These are phyloP conservation scores for Saccharomycopsis phalli DNA, from an alignment of 1,139 yeast species.

Conservation along the genomic window DNA sequence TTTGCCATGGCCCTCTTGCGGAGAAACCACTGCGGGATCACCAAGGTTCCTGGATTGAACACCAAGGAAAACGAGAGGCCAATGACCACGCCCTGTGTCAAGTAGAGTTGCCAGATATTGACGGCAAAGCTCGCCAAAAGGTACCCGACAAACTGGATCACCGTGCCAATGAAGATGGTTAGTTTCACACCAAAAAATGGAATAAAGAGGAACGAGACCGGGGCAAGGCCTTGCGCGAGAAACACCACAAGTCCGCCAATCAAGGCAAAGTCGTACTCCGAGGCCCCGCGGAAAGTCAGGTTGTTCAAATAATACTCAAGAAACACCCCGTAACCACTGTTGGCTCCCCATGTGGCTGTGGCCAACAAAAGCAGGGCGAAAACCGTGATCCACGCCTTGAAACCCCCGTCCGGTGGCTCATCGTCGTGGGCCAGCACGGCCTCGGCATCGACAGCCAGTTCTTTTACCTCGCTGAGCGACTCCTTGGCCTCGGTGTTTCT, in stretches of 20 bases:
- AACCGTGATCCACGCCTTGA: slow-evolving; percentile 58
- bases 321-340: slow-evolving; percentile 50
- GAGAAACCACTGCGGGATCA: slow-evolving; percentile 58
- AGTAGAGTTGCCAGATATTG: slow-evolving; percentile 43
- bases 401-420: slow-evolving; percentile 55
- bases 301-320: slow-evolving; percentile 39
- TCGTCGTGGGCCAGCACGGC: slow-evolving; percentile 18
- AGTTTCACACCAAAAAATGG: slow-evolving; percentile 29
- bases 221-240: slow-evolving; percentile 43
- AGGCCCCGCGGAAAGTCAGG: slow-evolving; percentile 39
- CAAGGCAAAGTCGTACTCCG: slow-evolving; percentile 45
- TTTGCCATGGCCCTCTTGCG: slow-evolving; percentile 48
- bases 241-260: slow-evolving; percentile 51
- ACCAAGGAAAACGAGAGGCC: slow-evolving; percentile 46
- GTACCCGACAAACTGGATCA: slow-evolving; percentile 40
- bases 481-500: slow-evolving; percentile 17
- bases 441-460: too few species aligned
- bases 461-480: slow-evolving; percentile 19
- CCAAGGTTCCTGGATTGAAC: slow-evolving; percentile 43
- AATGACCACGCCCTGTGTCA: slow-evolving; percentile 47
- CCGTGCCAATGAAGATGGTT: slow-evolving; percentile 36
- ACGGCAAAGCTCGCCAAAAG: slow-evolving; percentile 49
- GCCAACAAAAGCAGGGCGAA: slow-evolving; percentile 44
- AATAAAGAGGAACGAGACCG: slow-evolving; percentile 36
- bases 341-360: slow-evolving; percentile 60